phyloP scores from a whole-genome alignment of 2,329 filamentous ascomycete species.

The Alternaria sp. region DNA sequence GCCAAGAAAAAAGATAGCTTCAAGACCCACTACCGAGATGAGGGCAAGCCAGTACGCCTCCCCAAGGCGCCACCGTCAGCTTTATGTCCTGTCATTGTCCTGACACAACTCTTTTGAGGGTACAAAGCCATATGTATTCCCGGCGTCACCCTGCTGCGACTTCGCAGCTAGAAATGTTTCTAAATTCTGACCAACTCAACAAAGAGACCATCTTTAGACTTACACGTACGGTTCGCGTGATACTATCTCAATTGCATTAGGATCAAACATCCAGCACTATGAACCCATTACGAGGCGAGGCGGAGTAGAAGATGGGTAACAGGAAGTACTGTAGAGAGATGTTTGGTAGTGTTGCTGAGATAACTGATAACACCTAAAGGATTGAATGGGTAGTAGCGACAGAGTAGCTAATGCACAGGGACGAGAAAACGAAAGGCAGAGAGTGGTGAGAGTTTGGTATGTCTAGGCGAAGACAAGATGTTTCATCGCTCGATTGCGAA shows the following conservation, averaged over 20 bases:
- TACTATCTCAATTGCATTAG: not conserved
- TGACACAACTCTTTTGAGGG: not conserved
- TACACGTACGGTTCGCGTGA: not conserved
- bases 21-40: not conserved
- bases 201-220: not conserved
- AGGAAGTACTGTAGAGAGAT: not conserved
- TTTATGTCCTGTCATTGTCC: not conserved
- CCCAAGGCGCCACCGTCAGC: not conserved
- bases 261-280: not conserved
- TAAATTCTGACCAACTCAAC: not conserved
- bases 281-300: not conserved
- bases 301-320: not conserved
- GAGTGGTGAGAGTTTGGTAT: not conserved
- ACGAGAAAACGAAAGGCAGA: not conserved
- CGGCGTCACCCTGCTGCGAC: not conserved
- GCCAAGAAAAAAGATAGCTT: not conserved
- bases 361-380: not conserved
- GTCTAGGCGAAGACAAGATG: not conserved
- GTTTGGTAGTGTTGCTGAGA: not conserved
- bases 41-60: not conserved
- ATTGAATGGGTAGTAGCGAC: not conserved
- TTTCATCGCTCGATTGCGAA: not conserved
- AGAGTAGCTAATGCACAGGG: not conserved
- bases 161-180: not conserved
- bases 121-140: not conserved